Evolutionary conservation across 805 yeast genomes (phyloP), one percentile per base, ranked within the genome.

Genomic region (Tetrapisispora arboricola): DNA sequence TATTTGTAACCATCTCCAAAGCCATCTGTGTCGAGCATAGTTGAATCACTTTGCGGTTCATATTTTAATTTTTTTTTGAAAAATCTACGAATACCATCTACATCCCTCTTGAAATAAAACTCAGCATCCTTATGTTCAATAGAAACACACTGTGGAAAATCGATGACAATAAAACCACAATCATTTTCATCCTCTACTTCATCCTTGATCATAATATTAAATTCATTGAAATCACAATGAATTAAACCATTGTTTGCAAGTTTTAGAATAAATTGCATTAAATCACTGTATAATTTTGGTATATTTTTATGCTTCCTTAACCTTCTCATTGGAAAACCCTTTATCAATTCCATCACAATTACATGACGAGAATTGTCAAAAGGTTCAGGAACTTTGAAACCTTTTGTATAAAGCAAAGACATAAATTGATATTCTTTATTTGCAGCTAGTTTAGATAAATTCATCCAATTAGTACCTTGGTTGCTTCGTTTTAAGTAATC

Each of bases 151-250:
- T 92, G 99, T 3, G 99, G 99, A 70, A 92, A 92, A 70, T 92
- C 99, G 54, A 92, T 90, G 21, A 92, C 95, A 17, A 88, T 81
- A 53, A 87, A 85, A 38, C 84, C 92, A 32, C 66, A 64, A 41
- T 78, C 84, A 43, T 64, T 65, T 16, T 69, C 55, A 31, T 59
- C 67, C 15, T 65, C 64, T 4, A 70, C 73, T 34, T 73, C 75
- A 25, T 74, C 69, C 47, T 82, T 82, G 31, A 83, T 70, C 74
- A 92, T 85, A 50, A 92, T 86, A 61, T 92, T 92, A 63, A 92
- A 92, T 65, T 92, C 99, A 61, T 92, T 92, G 67, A 80, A 92
- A 67, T 92, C 99, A 71, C 98, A 90, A 63, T 92, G 99, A 40
- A 92, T 87, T 42, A 92, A 70, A 1, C 99, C 99, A 50, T 80